These are phyloP conservation scores for Mycena indigotica DNA, from an alignment of 768 basidiomycete genomes.

Conservation along the genomic window DNA sequence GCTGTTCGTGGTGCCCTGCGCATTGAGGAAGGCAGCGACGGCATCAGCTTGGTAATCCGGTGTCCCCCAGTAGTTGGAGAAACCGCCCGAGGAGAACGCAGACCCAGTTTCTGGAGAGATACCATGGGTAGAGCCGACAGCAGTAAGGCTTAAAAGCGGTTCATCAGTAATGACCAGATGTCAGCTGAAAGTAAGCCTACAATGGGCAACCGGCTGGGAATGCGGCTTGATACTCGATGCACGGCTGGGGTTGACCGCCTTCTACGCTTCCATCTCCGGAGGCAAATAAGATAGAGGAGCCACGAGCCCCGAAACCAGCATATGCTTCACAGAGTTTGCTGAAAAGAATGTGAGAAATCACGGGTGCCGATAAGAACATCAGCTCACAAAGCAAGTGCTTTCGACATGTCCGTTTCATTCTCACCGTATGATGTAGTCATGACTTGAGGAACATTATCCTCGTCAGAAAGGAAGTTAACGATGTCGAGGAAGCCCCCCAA, in stretches of 20 bases:
- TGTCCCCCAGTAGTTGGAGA: conserved; percentile 6
- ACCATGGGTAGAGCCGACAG: conserved; percentile 18
- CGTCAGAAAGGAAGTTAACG: conserved; percentile 52
- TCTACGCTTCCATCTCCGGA: conserved; percentile 53
- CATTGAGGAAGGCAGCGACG: conserved; percentile 29
- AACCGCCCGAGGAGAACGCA: conserved; percentile 16
- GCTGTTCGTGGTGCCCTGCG: conserved; percentile 24
- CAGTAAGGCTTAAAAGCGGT: conserved; percentile 10
- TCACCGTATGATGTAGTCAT: conserved; percentile 67
- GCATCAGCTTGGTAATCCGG: conserved; percentile 27
- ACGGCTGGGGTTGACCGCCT: conserved; percentile 2
- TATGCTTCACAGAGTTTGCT: conserved; percentile 32
- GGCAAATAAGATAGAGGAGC: conserved; percentile 46
- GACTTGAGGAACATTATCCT: conserved; percentile 55
- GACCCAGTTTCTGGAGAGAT: conserved; percentile 11
- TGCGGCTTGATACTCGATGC: conserved; percentile 10
- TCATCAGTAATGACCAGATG: not conserved
- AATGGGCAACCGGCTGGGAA: conserved; percentile 20
- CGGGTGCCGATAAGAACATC: not conserved
- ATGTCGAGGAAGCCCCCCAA: conserved; percentile 57
- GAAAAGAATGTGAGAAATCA: not conserved
- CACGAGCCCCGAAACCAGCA: conserved; percentile 49
- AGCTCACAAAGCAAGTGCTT: conserved; percentile 12
- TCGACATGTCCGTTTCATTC: conserved; percentile 51
- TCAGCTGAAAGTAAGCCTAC: not conserved